Conservation (phyloP, 1,284 basidiomycete genomes). For the Ganoderma lucidum region DNA sequence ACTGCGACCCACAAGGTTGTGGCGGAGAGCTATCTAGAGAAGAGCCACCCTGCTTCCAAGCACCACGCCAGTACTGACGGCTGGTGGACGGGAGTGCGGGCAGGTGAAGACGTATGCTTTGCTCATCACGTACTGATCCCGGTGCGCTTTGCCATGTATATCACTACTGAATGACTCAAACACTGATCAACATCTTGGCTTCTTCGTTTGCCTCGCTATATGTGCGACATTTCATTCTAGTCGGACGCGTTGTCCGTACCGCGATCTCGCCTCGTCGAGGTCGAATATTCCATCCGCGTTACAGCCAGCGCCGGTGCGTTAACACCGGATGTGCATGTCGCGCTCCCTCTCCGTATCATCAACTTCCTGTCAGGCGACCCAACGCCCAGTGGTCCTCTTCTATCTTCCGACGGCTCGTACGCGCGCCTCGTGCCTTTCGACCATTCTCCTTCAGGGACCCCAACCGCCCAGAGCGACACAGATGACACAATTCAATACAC, state of each 20-base stretch:
- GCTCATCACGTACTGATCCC: conserved; percentile 74
- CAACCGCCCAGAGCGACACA: not conserved
- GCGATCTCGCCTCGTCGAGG: conserved; percentile 82
- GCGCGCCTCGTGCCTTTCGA: conserved; percentile 27
- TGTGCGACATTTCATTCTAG: conserved; percentile 46
- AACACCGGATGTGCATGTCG: conserved; percentile 69
- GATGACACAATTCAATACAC: not conserved
- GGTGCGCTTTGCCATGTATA: conserved; percentile 56
- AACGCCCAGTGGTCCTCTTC: conserved; percentile 54
- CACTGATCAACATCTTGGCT: not conserved
- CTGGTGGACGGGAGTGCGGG: conserved; percentile 86
- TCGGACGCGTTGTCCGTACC: conserved; percentile 78
- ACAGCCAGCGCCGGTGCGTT: conserved; percentile 73
- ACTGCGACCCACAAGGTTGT: conserved; percentile 71
- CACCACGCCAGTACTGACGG: conserved; percentile 84
- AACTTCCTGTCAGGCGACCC: conserved; percentile 87
- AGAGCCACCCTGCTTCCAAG: conserved; percentile 68
- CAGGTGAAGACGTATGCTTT: conserved; percentile 69
- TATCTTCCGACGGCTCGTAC: conserved; percentile 36
- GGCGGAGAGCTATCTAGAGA: conserved; percentile 70
- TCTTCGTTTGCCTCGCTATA: not conserved
- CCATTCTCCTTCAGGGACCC: not conserved
- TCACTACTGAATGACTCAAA: not conserved
- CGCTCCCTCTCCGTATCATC: conserved; percentile 77
- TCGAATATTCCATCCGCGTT: conserved; percentile 81